Conservation (phyloP, 139 green algal species). For the Micractinium conductrix region DNA sequence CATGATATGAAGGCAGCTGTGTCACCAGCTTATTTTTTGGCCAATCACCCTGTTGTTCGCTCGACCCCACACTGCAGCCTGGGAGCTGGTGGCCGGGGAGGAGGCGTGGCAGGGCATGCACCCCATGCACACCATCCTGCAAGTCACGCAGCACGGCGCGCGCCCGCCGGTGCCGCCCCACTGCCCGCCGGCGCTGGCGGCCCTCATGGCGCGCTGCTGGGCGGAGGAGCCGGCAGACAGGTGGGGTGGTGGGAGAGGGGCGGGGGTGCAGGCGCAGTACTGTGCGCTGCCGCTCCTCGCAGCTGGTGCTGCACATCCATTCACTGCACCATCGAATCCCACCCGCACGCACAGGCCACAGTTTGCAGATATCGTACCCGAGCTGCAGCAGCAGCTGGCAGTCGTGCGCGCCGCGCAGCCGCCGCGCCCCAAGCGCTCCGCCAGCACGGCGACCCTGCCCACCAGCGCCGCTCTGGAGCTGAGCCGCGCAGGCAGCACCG, state of each 20-base stretch:
- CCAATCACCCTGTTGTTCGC: background rate
- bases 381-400: background rate
- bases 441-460: background rate
- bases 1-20: too few species aligned
- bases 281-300: background rate
- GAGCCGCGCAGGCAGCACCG: background rate
- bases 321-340: background rate
- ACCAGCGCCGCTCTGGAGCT: background rate
- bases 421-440: background rate
- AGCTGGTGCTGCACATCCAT: background rate
- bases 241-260: background rate
- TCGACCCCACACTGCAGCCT: background rate
- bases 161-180: background rate
- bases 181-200: background rate
- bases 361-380: background rate
- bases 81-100: slow-evolving; percentile 31
- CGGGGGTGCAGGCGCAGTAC: background rate
- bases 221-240: slow-evolving; percentile 5
- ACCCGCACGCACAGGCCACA: background rate
- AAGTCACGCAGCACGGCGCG: slow-evolving; percentile 17
- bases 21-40: background rate
- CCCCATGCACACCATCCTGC: slow-evolving; percentile 25
- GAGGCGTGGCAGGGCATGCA: slow-evolving; percentile 1
- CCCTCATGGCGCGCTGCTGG: slow-evolving; percentile 34
- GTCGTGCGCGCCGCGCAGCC: background rate